These are phyloP conservation scores for Cytospora leucostoma DNA, from an alignment of 2,329 filamentous ascomycete genomes.

Conservation along the genomic window DNA sequence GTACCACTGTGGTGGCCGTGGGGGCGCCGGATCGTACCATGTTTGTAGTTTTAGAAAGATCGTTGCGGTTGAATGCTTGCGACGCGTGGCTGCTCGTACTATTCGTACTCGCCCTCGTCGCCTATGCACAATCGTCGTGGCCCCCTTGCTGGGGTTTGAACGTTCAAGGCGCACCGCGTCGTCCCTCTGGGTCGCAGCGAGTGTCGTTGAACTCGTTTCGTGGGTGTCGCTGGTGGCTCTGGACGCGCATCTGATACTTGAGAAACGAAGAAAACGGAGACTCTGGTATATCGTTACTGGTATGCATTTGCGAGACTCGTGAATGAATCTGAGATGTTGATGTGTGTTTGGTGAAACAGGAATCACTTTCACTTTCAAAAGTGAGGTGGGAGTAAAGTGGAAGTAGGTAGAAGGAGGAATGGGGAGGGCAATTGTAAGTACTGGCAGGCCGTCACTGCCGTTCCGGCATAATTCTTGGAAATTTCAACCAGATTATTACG, in stretches of 20 bases:
- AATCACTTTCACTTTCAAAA: constrained; percentile 20
- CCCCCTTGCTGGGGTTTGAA: constrained; percentile 23
- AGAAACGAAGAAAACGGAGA: constrained; percentile 50
- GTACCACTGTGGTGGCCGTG: constrained; percentile 54
- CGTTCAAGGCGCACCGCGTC: constrained; percentile 55
- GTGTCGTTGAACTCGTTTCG: constrained; percentile 52
- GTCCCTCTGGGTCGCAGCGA: constrained; percentile 61
- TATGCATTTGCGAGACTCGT: constrained; percentile 55
- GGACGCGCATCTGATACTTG: constrained; percentile 60
- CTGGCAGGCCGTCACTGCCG: constrained; percentile 8
- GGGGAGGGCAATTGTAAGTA: not conserved
- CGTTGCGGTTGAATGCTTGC: not conserved
- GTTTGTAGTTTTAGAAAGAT: constrained; percentile 25
- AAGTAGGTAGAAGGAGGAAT: constrained; percentile 12
- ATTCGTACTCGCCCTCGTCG: no score
- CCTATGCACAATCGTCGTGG: constrained; percentile 7
- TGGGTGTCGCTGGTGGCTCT: constrained; percentile 51
- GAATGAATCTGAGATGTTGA: constrained; percentile 27
- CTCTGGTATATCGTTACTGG: constrained; percentile 47
- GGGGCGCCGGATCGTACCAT: constrained; percentile 52
- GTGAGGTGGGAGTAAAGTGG: constrained; percentile 8
- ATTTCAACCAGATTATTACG: constrained; percentile 2
- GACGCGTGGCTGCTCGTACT: not conserved
- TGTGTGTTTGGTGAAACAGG: constrained; percentile 27
- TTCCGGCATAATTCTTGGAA: constrained; percentile 7